Evolutionary conservation across 805 yeast genomes (phyloP), one percentile per base, ranked within the genome.

Genomic region (Kazachstania psychrophila): DNA sequence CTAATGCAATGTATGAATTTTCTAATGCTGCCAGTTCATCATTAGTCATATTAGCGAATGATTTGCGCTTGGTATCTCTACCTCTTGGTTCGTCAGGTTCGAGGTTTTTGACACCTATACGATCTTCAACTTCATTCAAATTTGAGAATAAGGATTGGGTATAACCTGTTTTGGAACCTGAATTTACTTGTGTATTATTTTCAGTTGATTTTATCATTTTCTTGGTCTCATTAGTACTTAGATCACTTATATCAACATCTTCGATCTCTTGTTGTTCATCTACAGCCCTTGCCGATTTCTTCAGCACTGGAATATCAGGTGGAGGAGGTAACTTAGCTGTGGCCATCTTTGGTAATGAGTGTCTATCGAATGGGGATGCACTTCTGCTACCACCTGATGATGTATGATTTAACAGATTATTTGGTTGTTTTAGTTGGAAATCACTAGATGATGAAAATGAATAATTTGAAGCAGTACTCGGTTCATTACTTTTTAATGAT

Each of bases 71-170:
- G 2, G 38, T 18, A 13, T 31, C 24, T 31, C 29, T 24, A 5
- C 12, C 6, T 22, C 34, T 41, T 13, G 23, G 39, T 20, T 26
- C 29, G 20, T 33, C 15, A 15, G 17, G 12, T 2, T 29, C 33
- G n/a, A 33, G 26, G 5, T 22, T 36, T 34, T 31, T 43, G 22
- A 32, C 39, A 23, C 41, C 41, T 16, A 44, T 33, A 38, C 53
- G 45, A 44, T 60, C 64, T 38, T 60, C 64, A 6, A 56, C 44
- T 45, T 60, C 64, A 34, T 54, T 52, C 34, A 58, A 38, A 24
- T 60, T 54, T 3, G 58, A 49, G 31, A 58, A 60, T 16, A 54
- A 51, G 4, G 56, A 46, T 38, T 57, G 60, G 2, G 61, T 52
- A 30, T 46, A 56, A 9, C 58, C 56, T 22, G 29, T 29, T 22